Evolutionary conservation across 345 rosid species (phyloP).

Genomic region (Brassica rapa): DNA sequence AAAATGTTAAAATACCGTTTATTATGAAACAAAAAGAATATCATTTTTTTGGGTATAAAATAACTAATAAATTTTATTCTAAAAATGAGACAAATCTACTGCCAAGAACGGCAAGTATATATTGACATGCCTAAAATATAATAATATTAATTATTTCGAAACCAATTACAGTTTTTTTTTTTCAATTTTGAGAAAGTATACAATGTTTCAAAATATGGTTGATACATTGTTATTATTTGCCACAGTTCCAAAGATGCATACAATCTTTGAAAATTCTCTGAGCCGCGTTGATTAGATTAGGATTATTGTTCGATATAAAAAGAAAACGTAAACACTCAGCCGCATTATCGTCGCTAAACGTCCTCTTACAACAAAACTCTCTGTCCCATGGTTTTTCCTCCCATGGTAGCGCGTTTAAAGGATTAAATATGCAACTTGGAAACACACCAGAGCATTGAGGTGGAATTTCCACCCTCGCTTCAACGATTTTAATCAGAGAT

Average conservation of each 20-base stretch:
- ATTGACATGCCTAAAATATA: too few species aligned
- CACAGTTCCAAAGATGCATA: not conserved
- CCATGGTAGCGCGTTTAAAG: not conserved
- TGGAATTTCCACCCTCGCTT: not conserved
- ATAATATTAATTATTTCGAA: too few species aligned
- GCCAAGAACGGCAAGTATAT: too few species aligned
- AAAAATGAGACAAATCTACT: too few species aligned
- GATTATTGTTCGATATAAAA: not conserved
- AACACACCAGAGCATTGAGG: not conserved
- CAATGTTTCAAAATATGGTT: not conserved
- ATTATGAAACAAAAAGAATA: too few species aligned
- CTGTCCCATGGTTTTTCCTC: not conserved
- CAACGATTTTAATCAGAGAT: not conserved
- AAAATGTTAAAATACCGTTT: too few species aligned
- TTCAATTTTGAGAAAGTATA: too few species aligned
- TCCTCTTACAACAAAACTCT: not conserved
- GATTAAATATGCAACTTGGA: not conserved
- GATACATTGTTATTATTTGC: not conserved
- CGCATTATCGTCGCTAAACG: not conserved
- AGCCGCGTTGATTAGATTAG: not conserved
- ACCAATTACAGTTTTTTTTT: too few species aligned
- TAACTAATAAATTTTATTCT: too few species aligned
- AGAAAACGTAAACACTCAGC: not conserved
- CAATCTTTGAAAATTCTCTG: not conserved
- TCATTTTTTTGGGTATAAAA: too few species aligned